Base-by-base conservation (phyloP, 805 yeast genomes). In the Metschnikowia koreensis region DNA sequence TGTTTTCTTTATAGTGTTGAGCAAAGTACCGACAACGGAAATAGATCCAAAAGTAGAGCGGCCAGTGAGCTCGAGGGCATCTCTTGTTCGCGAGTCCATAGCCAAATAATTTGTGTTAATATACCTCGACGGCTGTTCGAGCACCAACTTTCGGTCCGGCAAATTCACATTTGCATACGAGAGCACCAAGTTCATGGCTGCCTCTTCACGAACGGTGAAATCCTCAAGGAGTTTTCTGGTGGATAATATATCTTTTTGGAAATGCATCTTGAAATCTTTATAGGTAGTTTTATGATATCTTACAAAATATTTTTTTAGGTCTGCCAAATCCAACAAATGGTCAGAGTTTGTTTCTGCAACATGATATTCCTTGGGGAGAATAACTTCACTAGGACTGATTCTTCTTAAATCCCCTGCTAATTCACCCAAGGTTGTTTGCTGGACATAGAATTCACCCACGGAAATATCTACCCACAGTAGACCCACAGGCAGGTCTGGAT, bases 381-480 rank as follows among this genome's bases (percentile, higher is more conserved):
- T 61, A 12, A 93, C 81, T 60, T 93, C 99, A 37, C 84, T 79
- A 0, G 99, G 98, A 44, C 77, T 77, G 7, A 94, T 83, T 52
- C 97, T 76, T 0, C 93, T 76, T 1, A 94, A 70, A 40, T 89
- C 89, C 6, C 94, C 79, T 46, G 84, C 76, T 3, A 92, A 67
- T 27, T 83, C 85, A 6, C 75, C 79, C 17, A 85, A 62, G 0
- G 79, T 75, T 0, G 89, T 81, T 44, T 81, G 80, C 61, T 89
- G 89, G 2, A 86, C 87, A 60, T 75, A 82, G 42, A 89, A 80
- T 22, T 83, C 83, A 0, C 98, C 97, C 1, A 93, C 82, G 0
- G 94, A 86, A 0, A 93, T 73, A 68, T 94, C 99, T 41, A 86
- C 80, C 98, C 98, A 94, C 29, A 91, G 79, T 1, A 94, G 60